Evolutionary conservation across 768 basidiomycete species (phyloP).

Genomic region (Chalciporus pseudorubinellus): DNA sequence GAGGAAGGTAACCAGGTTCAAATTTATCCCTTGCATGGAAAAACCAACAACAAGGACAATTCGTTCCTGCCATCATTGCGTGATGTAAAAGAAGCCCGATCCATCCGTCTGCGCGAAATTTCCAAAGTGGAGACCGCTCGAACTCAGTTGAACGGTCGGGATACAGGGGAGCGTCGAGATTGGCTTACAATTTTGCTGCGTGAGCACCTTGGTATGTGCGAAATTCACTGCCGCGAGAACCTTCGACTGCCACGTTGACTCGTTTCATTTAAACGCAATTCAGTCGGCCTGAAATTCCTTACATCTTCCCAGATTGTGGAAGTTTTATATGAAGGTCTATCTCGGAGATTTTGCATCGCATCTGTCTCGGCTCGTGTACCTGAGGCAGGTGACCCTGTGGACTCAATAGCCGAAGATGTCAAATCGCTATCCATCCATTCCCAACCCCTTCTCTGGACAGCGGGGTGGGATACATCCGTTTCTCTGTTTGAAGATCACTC

Average conservation of each 20-base stretch:
- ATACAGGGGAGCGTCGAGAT: constrained; percentile 44
- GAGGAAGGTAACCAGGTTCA: constrained; percentile 46
- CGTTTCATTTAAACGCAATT: constrained; percentile 3
- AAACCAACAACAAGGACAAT: constrained; percentile 34
- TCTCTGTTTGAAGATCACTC: constrained; percentile 35
- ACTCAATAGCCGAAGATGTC: constrained; percentile 41
- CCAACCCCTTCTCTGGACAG: constrained; percentile 50
- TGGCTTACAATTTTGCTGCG: constrained; percentile 69
- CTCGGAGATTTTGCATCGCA: constrained; percentile 55
- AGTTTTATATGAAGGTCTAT: constrained; percentile 58
- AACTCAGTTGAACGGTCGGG: constrained; percentile 15
- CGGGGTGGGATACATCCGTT: constrained; percentile 68
- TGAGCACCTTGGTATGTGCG: constrained; percentile 61
- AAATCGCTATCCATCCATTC: constrained; percentile 44
- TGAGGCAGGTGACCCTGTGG: constrained; percentile 17
- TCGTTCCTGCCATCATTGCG: constrained; percentile 50
- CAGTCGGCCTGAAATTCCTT: constrained; percentile 75
- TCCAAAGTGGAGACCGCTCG: constrained; percentile 16
- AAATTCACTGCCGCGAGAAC: not conserved
- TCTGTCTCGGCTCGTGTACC: constrained; percentile 38
- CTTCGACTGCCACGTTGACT: constrained; percentile 4
- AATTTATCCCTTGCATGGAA: constrained; percentile 48
- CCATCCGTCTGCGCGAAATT: constrained; percentile 53
- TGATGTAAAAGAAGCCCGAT: constrained; percentile 48
- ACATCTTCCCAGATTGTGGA: constrained; percentile 59